Percentiles rank a stretch among this genome's conserved stretches.
These are phyloP conservation scores for Rhododendron henanense DNA, from an alignment of 148 eudicot genomes.

Conservation along the genomic window DNA sequence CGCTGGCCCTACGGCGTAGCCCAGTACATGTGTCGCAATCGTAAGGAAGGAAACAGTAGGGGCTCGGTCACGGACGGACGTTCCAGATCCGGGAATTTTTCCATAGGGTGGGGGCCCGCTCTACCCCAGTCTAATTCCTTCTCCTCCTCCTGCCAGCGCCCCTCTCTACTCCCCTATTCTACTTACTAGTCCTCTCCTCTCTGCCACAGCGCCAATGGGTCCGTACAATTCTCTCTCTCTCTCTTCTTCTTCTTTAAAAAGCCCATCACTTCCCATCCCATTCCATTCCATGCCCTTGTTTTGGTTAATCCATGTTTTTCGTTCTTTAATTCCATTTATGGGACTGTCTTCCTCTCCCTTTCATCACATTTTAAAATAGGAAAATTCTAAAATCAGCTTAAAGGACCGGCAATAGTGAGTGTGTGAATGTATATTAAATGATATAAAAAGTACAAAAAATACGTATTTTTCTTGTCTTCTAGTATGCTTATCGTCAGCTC, in stretches of 20 bases:
- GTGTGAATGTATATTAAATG: too few relatives aligned
- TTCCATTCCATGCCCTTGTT: background rate
- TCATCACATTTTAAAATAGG: too few relatives aligned
- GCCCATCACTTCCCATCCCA: too few relatives aligned
- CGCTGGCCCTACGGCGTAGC: background rate
- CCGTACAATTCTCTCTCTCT: background rate
- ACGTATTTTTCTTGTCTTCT: too few relatives aligned
- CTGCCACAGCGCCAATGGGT: background rate
- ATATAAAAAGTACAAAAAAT: too few relatives aligned
- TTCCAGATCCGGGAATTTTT: background rate
- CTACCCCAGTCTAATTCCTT: background rate
- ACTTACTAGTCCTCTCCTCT: background rate
- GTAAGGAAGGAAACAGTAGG: background rate
- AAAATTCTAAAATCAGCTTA: too few relatives aligned
- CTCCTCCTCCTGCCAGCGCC: background rate
- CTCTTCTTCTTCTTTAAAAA: too few relatives aligned
- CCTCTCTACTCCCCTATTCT: background rate
- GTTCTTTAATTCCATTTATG: background rate
- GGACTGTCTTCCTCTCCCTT: background rate
- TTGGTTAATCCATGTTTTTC: background rate
- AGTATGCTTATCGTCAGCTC: too few relatives aligned
- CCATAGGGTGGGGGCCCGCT: background rate
- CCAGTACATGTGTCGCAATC: background rate
- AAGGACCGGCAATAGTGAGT: too few relatives aligned
- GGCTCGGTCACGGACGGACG: constrained; percentile 8